Evolutionary conservation across 305 asterid genomes (phyloP), one percentile per base, ranked within the genome.

Genomic region (Fraxinus sp.): DNA sequence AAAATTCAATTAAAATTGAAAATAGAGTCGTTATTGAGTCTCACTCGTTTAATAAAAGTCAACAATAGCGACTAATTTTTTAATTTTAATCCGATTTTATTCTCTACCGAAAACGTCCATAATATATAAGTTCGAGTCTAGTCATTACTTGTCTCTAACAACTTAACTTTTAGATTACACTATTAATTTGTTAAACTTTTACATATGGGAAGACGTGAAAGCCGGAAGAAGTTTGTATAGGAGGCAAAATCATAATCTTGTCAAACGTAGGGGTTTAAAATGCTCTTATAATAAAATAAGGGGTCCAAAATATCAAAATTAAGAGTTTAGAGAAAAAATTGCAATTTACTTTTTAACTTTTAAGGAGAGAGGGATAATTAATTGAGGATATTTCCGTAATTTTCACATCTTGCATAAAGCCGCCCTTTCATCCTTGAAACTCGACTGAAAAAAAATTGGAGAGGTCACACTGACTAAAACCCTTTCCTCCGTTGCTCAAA

Each of bases 301-400:
- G 73, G 8, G 3, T 7, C 7, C 35, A 66, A 66, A 62, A 1
- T 66, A 24, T 66, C 7, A 66, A 66, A 66, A 24, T 66, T 35
- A 66, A 66, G 73, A 66, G 70, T 59, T 18, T 24, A 66, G 73
- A 59, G 16, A 16, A 66, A 24, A 3, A 9, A 0, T 1, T 3
- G 73, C 73, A 66, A 66, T 66, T 66, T 66, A 66, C 33, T 16
- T 57, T 55, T 57, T 5, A 16, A 52, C 57, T 46, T 49, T 13
- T 14, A 49, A 14, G 20, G 36, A 0, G 18, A 71, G 41, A 16
- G 44, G 76, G 76, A 26, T 18, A 32, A 71, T 71, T 33, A 71
- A 16, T 71, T 33, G 76, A 32, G 76, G 76, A 71, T 30, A 71
- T 71, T 71, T 71, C 22, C 76, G 76, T 71, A 33, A 71, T 71